Conservation (phyloP, 1,284 basidiomycete genomes). For the Microbotryum silenes-acaulis region DNA sequence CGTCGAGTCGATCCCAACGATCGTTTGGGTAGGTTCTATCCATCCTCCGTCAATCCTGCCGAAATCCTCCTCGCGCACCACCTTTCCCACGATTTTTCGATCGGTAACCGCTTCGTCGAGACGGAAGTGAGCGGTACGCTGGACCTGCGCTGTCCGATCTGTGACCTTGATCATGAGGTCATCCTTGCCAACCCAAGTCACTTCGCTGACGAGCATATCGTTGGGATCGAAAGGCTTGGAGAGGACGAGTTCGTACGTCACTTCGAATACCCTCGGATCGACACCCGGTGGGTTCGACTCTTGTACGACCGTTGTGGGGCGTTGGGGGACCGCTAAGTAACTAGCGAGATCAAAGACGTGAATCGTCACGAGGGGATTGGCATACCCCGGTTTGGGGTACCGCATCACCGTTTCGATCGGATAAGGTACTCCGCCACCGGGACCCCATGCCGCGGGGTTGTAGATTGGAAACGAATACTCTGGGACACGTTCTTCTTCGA, state of each 20-base stretch:
- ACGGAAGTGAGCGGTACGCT: constrained; percentile 69
- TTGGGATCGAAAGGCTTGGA: constrained; percentile 36
- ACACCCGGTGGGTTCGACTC: background rate
- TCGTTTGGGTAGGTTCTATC: constrained; percentile 57
- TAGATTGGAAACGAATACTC: constrained; percentile 83
- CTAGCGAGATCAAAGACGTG: constrained; percentile 63
- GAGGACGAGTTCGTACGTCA: constrained; percentile 42
- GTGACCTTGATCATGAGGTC: constrained; percentile 79
- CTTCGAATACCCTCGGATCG: constrained; percentile 37
- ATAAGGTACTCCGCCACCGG: constrained; percentile 63
- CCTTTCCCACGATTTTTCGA: constrained; percentile 46
- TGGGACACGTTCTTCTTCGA: constrained; percentile 81
- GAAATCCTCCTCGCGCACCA: constrained; percentile 67
- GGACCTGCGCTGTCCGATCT: constrained; percentile 68
- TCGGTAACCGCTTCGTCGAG: constrained; percentile 39
- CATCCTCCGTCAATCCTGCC: constrained; percentile 78
- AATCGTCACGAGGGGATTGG: constrained; percentile 78
- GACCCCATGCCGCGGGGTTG: constrained; percentile 65
- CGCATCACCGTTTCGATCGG: constrained; percentile 69
- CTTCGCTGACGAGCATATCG: constrained; percentile 69
- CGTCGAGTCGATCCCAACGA: constrained; percentile 19
- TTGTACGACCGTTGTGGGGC: background rate
- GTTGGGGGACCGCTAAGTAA: constrained; percentile 15
- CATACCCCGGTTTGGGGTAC: constrained; percentile 85
- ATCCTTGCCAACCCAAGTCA: constrained; percentile 72